Evolutionary conservation across 139 green algal species (phyloP), one percentile per base, ranked within the genome.

Genomic region (Picochlorum sp.): DNA sequence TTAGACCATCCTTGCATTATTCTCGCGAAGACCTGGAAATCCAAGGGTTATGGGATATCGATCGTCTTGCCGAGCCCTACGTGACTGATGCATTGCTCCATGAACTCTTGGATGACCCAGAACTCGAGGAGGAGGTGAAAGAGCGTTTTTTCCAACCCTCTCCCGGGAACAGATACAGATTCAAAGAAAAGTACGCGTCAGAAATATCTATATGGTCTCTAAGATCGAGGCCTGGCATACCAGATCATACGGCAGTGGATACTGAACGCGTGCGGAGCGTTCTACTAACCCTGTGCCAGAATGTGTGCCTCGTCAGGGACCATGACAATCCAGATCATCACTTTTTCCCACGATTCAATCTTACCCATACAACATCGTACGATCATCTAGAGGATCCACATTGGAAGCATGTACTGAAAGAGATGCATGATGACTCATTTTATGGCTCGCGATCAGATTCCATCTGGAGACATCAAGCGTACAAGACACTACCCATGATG

Each of bases 341-440:
- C 21, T 88, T 92, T 71, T 85, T 87, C 72, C 86, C 86, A 14
- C 62, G 88, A 60, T 90, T 97, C 67, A 62, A 74, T 51, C 68
- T 96, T 15, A 73, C 81, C 38, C 55, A 74, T 45, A 96, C 86
- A 24, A 57, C n/a, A 57, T 86, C 61, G 56, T 98, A 84, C 67
- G 56, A 68, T 15, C 80, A 85, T 24, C 83, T 97, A 61, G 77
- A 92, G 18, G 49, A 63, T 0, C 18, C 47, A 34, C 66, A 75
- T 45, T 86, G 67, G 82, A 70, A 76, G 45, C 65, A 79, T 0
- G 61, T 81, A 20, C 79, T 98, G 62, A 15, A 41, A 1, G 56
- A 69, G 18, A 72, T 96, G 62, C 89, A 96, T 62, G 76, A 96
- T 57, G 83, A 95, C 61, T 95, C 98, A 77, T 95, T 85, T 69